A percentile compares a stretch with the other conserved stretches of the same genome.
Evolutionary conservation across 2,329 filamentous ascomycete species (phyloP).

Genomic region (Diaporthe humulicola): DNA sequence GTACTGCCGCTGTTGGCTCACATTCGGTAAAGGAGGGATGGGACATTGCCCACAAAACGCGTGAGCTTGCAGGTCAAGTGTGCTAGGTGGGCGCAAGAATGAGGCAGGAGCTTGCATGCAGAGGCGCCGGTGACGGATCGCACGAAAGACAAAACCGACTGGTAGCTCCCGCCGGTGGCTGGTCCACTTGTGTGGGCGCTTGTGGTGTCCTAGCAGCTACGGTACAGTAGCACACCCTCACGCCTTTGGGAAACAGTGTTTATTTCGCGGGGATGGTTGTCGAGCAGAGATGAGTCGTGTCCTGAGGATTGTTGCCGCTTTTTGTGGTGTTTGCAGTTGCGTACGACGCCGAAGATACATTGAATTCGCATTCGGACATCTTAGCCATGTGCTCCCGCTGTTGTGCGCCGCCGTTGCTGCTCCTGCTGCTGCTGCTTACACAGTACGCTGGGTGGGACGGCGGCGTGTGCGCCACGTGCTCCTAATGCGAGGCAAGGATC

Average conservation of each 20-base stretch:
- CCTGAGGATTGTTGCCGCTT: neutral
- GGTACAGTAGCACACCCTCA: neutral
- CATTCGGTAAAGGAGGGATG: neutral
- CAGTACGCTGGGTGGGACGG: neutral
- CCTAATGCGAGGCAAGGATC: conserved; percentile 36
- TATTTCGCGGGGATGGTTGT: neutral
- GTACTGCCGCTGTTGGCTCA: neutral
- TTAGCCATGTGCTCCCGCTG: conserved; percentile 4
- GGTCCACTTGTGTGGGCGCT: neutral
- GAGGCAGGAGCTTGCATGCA: conserved; percentile 30
- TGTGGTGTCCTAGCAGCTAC: neutral
- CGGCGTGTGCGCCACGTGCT: conserved; percentile 34
- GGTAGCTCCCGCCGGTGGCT: conserved; percentile 7
- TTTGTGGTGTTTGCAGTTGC: neutral
- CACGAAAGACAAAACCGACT: neutral
- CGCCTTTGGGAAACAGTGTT: neutral
- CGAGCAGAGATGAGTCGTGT: neutral
- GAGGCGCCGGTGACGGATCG: conserved; percentile 4
- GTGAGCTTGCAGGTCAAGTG: neutral
- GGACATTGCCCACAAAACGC: neutral
- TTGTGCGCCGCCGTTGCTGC: neutral
- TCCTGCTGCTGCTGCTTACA: neutral
- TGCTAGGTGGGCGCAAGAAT: conserved; percentile 10
- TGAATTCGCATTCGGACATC: neutral
- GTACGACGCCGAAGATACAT: neutral